Conservation (phyloP, 2,329 filamentous ascomycete genomes). For the Nannizziopsis barbatae region DNA sequence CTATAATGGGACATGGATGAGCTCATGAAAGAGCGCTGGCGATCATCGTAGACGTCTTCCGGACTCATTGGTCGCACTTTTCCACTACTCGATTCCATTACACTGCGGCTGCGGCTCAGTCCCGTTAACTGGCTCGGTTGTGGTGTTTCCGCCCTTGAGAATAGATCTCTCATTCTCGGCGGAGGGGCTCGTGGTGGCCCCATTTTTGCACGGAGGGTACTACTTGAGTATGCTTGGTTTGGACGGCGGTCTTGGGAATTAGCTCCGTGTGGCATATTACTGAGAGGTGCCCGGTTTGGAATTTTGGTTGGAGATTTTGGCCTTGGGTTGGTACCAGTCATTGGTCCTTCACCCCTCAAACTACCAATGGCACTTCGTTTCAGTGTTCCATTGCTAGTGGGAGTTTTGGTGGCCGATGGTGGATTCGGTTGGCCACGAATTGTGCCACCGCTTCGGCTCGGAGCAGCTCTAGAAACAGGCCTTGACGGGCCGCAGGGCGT, state of each 20-base stretch:
- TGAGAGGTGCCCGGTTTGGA: conserved; percentile 37
- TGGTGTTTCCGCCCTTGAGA: conserved; percentile 35
- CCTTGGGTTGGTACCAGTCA: background rate
- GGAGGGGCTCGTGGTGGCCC: conserved; percentile 57
- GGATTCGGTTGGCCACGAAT: conserved; percentile 33
- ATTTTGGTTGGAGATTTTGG: conserved; percentile 40
- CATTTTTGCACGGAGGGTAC: conserved; percentile 38
- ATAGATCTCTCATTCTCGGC: conserved; percentile 84
- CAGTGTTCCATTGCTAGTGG: conserved; percentile 30
- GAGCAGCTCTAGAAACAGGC: conserved; percentile 20
- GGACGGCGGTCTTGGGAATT: conserved; percentile 70
- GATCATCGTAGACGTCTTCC: conserved; percentile 79
- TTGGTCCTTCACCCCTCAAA: too few relatives aligned
- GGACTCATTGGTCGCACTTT: conserved; percentile 52
- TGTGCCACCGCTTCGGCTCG: conserved; percentile 27
- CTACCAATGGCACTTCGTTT: conserved; percentile 27
- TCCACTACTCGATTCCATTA: conserved; percentile 28
- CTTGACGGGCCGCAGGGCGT: conserved; percentile 29
- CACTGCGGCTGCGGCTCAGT: conserved; percentile 43
- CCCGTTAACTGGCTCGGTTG: conserved; percentile 18
- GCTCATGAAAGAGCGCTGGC: conserved; percentile 39
- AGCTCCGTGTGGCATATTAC: conserved; percentile 41
- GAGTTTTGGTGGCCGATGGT: conserved; percentile 38
- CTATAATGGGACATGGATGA: conserved; percentile 33
- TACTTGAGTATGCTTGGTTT: conserved; percentile 30